A percentile compares a stretch with the other conserved stretches of the same genome.
Conservation (phyloP, 1,284 basidiomycete species). For the Pterulicium gracile region DNA sequence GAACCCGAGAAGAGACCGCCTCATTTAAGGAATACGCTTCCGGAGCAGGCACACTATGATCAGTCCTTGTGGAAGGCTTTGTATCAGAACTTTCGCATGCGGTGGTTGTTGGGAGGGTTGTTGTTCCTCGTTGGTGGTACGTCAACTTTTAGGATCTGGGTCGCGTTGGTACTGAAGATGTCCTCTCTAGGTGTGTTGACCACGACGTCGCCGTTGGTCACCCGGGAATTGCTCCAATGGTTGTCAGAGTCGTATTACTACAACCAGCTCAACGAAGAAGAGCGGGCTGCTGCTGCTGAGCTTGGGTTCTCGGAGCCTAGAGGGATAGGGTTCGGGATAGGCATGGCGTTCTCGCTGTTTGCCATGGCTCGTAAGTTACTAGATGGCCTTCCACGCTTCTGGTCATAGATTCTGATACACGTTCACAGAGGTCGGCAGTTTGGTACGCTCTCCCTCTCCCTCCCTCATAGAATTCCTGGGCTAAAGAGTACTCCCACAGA, state of each 20-base stretch:
- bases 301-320: slow-evolving; percentile 17
- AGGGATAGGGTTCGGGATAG: slow-evolving; percentile 37
- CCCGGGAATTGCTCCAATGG: slow-evolving; percentile 27
- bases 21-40: slow-evolving; percentile 4
- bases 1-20: slow-evolving; percentile 21
- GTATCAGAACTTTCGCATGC: not conserved
- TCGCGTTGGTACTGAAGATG: no score
- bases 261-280: slow-evolving; percentile 15
- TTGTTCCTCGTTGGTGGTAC: slow-evolving; percentile 25
- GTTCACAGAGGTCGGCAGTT: slow-evolving; percentile 20
- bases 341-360: slow-evolving; percentile 38
- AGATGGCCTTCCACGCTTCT: no score
- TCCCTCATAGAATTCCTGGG: not conserved
- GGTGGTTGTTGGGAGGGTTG: slow-evolving; percentile 7
- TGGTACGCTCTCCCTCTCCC: slow-evolving; percentile 14
- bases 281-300: slow-evolving; percentile 12
- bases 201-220: slow-evolving; percentile 25
- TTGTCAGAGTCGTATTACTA: slow-evolving; percentile 24
- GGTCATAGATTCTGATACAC: no score
- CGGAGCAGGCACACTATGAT: not conserved
- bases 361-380: slow-evolving; percentile 34
- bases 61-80: not conserved
- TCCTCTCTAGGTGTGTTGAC: no score
- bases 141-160: no score
- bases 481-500: slow-evolving; percentile 11